Evolutionary conservation across 768 basidiomycete genomes (phyloP).

Genomic region (Calocera cornea): DNA sequence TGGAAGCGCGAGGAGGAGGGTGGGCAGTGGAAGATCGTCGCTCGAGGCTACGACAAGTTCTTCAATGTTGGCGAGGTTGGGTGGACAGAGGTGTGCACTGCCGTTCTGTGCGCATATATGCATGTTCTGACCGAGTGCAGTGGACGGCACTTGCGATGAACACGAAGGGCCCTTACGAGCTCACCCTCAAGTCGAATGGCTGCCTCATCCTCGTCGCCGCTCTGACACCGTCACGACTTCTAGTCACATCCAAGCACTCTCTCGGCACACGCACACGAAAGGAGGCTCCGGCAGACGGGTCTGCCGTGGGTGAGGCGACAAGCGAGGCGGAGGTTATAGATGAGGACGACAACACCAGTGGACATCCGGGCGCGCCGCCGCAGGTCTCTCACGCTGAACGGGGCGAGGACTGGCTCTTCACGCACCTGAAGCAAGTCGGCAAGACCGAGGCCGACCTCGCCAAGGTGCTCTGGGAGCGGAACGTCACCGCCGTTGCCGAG

Average conservation of each 20-base stretch:
- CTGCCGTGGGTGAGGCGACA: too few relatives aligned
- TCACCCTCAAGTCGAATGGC: conserved; percentile 89
- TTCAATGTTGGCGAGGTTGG: conserved; percentile 95
- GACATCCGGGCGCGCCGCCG: neutral
- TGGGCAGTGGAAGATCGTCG: conserved; percentile 44
- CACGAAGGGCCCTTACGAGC: conserved; percentile 62
- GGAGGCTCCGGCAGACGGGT: conserved; percentile 18
- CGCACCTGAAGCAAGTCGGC: conserved; percentile 46
- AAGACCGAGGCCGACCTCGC: conserved; percentile 69
- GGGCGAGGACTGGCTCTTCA: conserved; percentile 71
- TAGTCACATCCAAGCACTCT: conserved; percentile 89
- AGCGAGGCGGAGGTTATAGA: conserved; percentile 22
- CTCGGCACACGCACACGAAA: conserved; percentile 34
- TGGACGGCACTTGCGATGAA: conserved; percentile 60
- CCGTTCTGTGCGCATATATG: conserved; percentile 4
- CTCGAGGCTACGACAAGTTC: conserved; percentile 95
- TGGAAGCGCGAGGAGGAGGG: conserved; percentile 1
- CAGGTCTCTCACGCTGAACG: conserved; percentile 56
- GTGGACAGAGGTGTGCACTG: conserved; percentile 68
- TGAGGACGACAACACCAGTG: neutral
- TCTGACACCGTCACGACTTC: conserved; percentile 53
- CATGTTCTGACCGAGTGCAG: conserved; percentile 27
- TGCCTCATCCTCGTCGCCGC: conserved; percentile 94
- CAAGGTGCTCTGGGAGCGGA: conserved; percentile 54
- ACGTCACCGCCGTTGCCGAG: conserved; percentile 89